Evolutionary conservation across 305 asterid genomes (phyloP).

Genomic region (Andrographis paniculata): DNA sequence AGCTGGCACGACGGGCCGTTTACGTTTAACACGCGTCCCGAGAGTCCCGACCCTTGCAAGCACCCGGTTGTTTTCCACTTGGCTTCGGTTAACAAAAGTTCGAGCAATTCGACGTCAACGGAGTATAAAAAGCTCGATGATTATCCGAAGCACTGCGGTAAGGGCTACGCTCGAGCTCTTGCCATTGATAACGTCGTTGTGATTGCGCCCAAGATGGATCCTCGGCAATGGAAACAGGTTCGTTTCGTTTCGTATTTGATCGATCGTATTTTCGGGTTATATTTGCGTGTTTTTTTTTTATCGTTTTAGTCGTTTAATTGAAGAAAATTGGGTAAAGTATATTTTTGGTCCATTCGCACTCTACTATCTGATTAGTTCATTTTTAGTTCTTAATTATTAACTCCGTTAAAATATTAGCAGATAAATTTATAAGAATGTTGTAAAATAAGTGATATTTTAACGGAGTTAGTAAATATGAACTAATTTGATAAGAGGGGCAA

Average conservation of each 20-base stretch:
- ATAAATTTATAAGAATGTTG: too few relatives aligned
- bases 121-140: slow-evolving; percentile 28
- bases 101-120: slow-evolving; percentile 26
- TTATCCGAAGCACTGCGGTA: slow-evolving; percentile 24
- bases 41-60: slow-evolving; percentile 48
- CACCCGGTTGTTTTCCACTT: slow-evolving; percentile 44
- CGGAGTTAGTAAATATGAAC: too few relatives aligned
- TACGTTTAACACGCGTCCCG: slow-evolving; percentile 66
- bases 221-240: slow-evolving; percentile 55
- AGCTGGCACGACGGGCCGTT: slow-evolving; percentile 56
- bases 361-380: too few relatives aligned
- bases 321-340: too few relatives aligned
- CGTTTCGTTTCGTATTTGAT: neutral
- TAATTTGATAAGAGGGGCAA: too few relatives aligned
- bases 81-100: slow-evolving; percentile 22
- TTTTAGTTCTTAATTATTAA: too few relatives aligned
- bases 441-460: too few relatives aligned
- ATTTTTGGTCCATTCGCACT: too few relatives aligned
- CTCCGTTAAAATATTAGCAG: too few relatives aligned
- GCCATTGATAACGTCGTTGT: slow-evolving; percentile 38
- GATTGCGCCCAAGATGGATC: slow-evolving; percentile 46
- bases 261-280: neutral
- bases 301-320: neutral
- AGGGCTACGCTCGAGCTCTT: slow-evolving; percentile 24
- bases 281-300: too few relatives aligned